Evolutionary conservation across 2,329 filamentous ascomycete genomes (phyloP).

Genomic region (Ophiostoma fasciatum): DNA sequence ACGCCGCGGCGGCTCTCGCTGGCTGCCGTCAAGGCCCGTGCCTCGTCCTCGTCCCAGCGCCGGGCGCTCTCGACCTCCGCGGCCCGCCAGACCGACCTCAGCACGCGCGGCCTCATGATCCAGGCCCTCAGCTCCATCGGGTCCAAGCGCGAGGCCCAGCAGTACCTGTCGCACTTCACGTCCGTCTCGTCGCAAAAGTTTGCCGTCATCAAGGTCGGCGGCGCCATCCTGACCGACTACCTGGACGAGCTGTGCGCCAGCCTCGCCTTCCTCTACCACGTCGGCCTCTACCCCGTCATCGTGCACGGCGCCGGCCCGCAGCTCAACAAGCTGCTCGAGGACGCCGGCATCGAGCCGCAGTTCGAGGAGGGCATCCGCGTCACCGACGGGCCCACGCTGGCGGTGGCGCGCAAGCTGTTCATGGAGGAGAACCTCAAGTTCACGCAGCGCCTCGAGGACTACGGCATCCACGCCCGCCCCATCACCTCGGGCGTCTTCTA

Average conservation of each 20-base stretch:
- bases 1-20: conserved; percentile 3
- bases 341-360: conserved; percentile 82
- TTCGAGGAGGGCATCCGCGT: conserved; percentile 95
- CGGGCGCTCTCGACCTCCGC: conserved; percentile 21
- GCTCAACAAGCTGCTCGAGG: conserved; percentile 80
- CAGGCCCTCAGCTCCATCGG: conserved; percentile 91
- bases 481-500: conserved; percentile 82
- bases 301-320: conserved; percentile 88
- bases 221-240: conserved; percentile 88
- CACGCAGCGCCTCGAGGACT: conserved; percentile 74
- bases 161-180: conserved; percentile 94
- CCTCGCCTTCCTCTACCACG: conserved; percentile 82
- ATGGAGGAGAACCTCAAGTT: conserved; percentile 90
- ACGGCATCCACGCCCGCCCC: conserved; percentile 78
- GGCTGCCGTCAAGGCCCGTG: conserved; percentile 2
- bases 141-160: conserved; percentile 89
- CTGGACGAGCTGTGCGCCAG: conserved; percentile 82
- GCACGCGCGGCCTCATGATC: conserved; percentile 67
- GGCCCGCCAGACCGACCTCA: conserved; percentile 31
- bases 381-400: conserved; percentile 88
- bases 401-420: conserved; percentile 82
- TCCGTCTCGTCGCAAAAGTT: conserved; percentile 95
- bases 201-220: conserved; percentile 95
- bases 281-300: conserved; percentile 87
- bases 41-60: conserved; percentile 10